Evolutionary conservation across 352 stramenopile genomes (phyloP), one percentile per base, ranked within the genome.

Genomic region (Peronosclerospora sorghi): DNA sequence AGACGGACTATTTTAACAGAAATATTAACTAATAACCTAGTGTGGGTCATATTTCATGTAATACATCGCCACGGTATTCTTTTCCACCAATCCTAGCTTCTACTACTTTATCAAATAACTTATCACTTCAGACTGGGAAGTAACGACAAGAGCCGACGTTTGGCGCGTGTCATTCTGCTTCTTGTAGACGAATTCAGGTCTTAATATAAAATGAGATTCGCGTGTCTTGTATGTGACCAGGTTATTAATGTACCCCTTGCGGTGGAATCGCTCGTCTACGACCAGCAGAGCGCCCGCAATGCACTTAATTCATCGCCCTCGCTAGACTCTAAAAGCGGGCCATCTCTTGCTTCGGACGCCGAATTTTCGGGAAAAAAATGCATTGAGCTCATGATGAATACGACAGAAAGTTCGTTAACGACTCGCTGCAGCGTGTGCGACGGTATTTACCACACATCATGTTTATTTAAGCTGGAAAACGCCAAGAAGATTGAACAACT

Each of bases 181-280:
- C 34, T 34, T 36, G 5, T 12, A 52, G 39, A 17, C 4, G 28
- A 18, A 10, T 17, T 18, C 29, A 19, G 17, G 5, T 8, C 14
- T 34, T 24, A 1, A 14, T 14, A 1, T 15, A 32, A 12, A 26
- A 81, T 81, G 68, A 17, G 59, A 7, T 48, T 72, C 20, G 58
- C 58, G 37, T 81, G 68, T 56, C 54, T 81, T 38, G 41, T 48
- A 32, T 81, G 68, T 32, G 54, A 68, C 32, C 36, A 64, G 32
- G 35, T 56, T 9, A 30, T 72, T 14, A 9, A 10, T 32, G 38
- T 27, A 9, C 4, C 13, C 7, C 28, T 15, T 18, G 45, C 44
- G 47, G 46, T 34, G 35, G 41, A 61, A 41, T 35, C 41, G 18
- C 9, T 4, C 21, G 18, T 15, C 35, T 18, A 0, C 23, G 15